Evolutionary conservation across 805 yeast genomes (phyloP).

Genomic region (Lachancea kluyveri): DNA sequence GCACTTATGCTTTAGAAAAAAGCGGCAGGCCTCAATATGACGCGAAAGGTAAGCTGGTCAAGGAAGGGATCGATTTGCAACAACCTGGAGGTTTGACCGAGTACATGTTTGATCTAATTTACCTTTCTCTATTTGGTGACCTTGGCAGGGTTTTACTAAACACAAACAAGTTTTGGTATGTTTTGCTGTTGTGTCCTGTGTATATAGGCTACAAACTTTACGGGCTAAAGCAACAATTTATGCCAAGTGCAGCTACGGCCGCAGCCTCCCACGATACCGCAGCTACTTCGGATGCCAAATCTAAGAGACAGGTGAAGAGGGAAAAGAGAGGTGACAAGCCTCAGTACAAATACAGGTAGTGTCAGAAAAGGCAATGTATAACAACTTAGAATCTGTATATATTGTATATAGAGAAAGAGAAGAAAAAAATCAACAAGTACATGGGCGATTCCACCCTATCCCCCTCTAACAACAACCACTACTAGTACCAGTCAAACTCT

Average conservation of each 20-base stretch:
- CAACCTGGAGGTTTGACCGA: conserved; percentile 43
- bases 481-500: conserved; percentile 41
- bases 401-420: conserved; percentile 1
- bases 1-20: conserved; percentile 40
- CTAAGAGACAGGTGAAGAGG: conserved; percentile 37
- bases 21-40: conserved; percentile 46
- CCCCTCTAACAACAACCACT: conserved; percentile 47
- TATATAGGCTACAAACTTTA: conserved; percentile 41
- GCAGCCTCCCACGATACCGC: background rate
- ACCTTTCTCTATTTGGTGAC: conserved; percentile 46
- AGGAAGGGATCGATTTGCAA: conserved; percentile 43
- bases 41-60: conserved; percentile 31
- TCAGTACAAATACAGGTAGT: conserved; percentile 32
- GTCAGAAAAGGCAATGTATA: background rate
- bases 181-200: conserved; percentile 31
- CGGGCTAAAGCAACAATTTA: conserved; percentile 28
- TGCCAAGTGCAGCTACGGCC: conserved; percentile 14
- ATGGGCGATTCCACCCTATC: background rate
- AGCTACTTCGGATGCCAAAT: conserved; percentile 20
- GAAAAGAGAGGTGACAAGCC: conserved; percentile 36
- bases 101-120: conserved; percentile 49
- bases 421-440: background rate
- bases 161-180: conserved; percentile 43
- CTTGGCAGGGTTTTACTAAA: conserved; percentile 39
- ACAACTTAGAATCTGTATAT: conserved; percentile 1